phyloP scores from a whole-genome alignment of 306 rosid genomes.

The Begonia peltatifolia region DNA sequence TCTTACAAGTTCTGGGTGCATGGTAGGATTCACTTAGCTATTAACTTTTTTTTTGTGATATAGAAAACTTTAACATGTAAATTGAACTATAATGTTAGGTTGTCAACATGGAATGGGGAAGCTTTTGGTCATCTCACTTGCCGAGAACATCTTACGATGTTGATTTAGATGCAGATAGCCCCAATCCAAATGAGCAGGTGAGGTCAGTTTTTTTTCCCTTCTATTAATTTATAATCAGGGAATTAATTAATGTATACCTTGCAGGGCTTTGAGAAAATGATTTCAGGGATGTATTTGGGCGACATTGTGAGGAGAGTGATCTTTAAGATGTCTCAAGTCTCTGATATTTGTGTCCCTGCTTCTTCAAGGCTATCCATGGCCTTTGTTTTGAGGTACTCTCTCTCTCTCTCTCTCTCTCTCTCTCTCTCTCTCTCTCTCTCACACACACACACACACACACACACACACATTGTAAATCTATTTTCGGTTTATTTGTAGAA shows the following conservation, averaged over 20 bases:
- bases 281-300: conserved; percentile 94
- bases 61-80: background rate
- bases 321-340: conserved; percentile 56
- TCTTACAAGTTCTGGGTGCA: conserved; percentile 55
- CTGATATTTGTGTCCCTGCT: conserved; percentile 54
- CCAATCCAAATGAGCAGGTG: conserved; percentile 88
- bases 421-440: too few relatives aligned
- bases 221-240: background rate
- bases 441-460: too few relatives aligned
- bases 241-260: conserved; percentile 15
- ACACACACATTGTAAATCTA: too few relatives aligned
- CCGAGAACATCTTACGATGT: conserved; percentile 78
- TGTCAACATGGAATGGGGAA: conserved; percentile 96
- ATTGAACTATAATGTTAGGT: conserved; percentile 22
- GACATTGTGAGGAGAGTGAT: conserved; percentile 86
- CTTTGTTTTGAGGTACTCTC: conserved; percentile 50
- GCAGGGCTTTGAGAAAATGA: conserved; percentile 95
- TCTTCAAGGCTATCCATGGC: conserved; percentile 47
- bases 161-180: conserved; percentile 77
- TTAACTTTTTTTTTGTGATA: background rate
- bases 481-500: conserved; percentile 32
- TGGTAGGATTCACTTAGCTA: conserved; percentile 30
- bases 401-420: background rate
- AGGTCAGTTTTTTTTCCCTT: conserved; percentile 10
- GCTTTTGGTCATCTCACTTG: conserved; percentile 82